phyloP scores from a whole-genome alignment of 2,329 filamentous ascomycete genomes.

The Penicillium aurantiogriseum region DNA sequence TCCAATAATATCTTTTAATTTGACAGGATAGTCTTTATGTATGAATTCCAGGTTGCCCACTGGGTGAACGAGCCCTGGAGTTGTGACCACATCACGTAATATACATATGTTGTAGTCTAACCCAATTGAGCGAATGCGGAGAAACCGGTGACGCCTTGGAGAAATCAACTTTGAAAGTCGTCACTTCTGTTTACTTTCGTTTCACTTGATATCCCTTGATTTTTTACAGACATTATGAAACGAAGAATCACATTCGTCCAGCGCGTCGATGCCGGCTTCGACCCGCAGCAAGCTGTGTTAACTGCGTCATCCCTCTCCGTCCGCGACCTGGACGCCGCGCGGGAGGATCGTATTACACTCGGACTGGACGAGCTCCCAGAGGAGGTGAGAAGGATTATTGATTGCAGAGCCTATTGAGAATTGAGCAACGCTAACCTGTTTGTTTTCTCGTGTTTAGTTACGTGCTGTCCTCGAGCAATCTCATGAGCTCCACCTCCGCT shows the following conservation, averaged over 20 bases:
- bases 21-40: background rate
- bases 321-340: constrained; percentile 61
- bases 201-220: background rate
- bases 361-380: constrained; percentile 69
- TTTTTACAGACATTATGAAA: constrained; percentile 33
- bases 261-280: constrained; percentile 61
- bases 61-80: too few relatives aligned
- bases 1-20: background rate
- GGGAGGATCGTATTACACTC: constrained; percentile 77
- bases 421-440: background rate
- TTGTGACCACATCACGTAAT: background rate
- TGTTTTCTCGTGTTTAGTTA: constrained; percentile 46
- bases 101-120: constrained; percentile 10
- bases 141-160: constrained; percentile 14
- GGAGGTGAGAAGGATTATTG: constrained; percentile 49
- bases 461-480: constrained; percentile 60
- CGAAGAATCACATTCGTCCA: constrained; percentile 71
- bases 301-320: constrained; percentile 55
- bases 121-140: constrained; percentile 23
- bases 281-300: constrained; percentile 63
- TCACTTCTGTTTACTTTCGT: constrained; percentile 2
- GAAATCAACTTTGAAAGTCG: constrained; percentile 7
- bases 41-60: background rate
- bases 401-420: background rate
- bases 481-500: constrained; percentile 75